phyloP scores from a whole-genome alignment of 1,284 basidiomycete genomes.

The Irpex rosettiformis region DNA sequence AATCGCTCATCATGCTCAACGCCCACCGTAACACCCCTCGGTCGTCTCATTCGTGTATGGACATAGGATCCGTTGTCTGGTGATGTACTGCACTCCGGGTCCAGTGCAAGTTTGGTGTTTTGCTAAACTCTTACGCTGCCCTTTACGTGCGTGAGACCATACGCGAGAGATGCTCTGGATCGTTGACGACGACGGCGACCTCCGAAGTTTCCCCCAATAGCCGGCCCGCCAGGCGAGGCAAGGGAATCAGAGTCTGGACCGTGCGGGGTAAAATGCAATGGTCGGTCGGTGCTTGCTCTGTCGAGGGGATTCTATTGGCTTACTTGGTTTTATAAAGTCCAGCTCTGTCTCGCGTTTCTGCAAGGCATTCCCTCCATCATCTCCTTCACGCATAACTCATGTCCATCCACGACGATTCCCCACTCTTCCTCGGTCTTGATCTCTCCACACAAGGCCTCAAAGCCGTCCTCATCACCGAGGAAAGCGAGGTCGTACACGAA shows the following conservation, averaged over 20 bases:
- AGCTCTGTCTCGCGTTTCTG: neutral
- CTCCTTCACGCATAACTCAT: conserved; percentile 3
- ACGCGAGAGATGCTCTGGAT: no score
- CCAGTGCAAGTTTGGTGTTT: neutral
- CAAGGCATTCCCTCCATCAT: conserved; percentile 1
- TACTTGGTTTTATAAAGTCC: conserved; percentile 10
- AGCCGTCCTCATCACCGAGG: conserved; percentile 61
- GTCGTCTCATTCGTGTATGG: no score
- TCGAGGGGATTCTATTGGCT: conserved; percentile 2
- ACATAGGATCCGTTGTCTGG: neutral
- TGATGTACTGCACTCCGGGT: neutral
- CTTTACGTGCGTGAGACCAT: neutral
- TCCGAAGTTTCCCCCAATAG: conserved; percentile 8
- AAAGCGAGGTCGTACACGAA: conserved; percentile 66
- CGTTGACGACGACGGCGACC: neutral
- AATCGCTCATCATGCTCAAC: no score
- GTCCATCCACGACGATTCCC: conserved; percentile 19
- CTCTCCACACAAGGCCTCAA: conserved; percentile 89
- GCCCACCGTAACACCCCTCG: no score
- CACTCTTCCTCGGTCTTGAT: conserved; percentile 83
- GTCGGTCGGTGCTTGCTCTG: conserved; percentile 13
- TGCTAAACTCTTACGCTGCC: no score
- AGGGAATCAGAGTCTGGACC: neutral
- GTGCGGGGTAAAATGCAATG: conserved; percentile 10
- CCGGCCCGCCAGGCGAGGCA: conserved; percentile 4